phyloP scores from a whole-genome alignment of 495 filamentous ascomycete genomes.

The Hypoxylon fuscum region DNA sequence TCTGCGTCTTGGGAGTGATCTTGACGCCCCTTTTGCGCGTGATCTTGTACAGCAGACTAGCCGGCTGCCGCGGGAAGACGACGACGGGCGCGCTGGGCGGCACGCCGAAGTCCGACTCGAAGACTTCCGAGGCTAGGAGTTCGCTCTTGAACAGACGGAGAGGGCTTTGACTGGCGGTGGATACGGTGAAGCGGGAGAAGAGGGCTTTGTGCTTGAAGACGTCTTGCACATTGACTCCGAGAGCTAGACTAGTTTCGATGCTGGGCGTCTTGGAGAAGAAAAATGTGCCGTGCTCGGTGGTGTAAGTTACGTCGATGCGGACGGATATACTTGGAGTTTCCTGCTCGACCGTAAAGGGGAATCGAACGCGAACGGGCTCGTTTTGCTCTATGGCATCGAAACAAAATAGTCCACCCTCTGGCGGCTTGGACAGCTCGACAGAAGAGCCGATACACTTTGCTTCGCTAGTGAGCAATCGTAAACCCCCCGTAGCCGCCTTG shows the following conservation, averaged over 20 bases:
- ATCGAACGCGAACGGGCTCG: constrained; percentile 63
- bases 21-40: constrained; percentile 49
- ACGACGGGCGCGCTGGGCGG: constrained; percentile 63
- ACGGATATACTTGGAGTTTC: constrained; percentile 75
- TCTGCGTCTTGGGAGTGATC: constrained; percentile 49
- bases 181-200: constrained; percentile 89
- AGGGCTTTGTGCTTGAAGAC: constrained; percentile 85
- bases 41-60: constrained; percentile 85
- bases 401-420: constrained; percentile 72
- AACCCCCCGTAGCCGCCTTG: constrained; percentile 83
- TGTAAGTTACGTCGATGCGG: constrained; percentile 79
- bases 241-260: constrained; percentile 75
- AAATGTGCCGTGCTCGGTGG: constrained; percentile 77
- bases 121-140: constrained; percentile 74
- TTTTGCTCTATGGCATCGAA: constrained; percentile 64
- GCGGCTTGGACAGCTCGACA: constrained; percentile 62
- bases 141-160: constrained; percentile 75
- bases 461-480: constrained; percentile 82
- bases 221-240: constrained; percentile 97
- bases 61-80: constrained; percentile 83
- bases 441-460: constrained; percentile 65
- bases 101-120: constrained; percentile 69
- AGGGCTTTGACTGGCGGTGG: constrained; percentile 76
- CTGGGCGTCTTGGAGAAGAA: constrained; percentile 70
- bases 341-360: constrained; percentile 89